Percentiles rank a stretch among this genome's conserved stretches.
These are phyloP conservation scores for Platanthera guangdongensis DNA, from an alignment of 106 monocot species.

Conservation along the genomic window DNA sequence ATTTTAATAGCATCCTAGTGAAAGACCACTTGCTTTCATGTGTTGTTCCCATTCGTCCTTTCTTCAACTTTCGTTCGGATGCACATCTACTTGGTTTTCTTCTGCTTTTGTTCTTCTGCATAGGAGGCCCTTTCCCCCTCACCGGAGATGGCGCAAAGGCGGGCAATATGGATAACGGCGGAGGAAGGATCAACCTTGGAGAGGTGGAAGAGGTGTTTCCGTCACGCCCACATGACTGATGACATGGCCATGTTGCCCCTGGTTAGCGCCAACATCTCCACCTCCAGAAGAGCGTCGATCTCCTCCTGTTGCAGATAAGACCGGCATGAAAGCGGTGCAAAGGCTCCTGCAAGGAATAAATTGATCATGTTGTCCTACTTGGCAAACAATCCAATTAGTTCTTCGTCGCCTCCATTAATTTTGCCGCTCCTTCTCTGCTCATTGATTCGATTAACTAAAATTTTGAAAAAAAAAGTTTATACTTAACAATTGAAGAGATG, in stretches of 20 bases:
- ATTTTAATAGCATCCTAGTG: no score
- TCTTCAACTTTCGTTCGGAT: no score
- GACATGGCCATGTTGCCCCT: slow-evolving; percentile 25
- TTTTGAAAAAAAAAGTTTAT: no score
- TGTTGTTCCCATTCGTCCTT: no score
- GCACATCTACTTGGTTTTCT: no score
- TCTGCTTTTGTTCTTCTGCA: background rate
- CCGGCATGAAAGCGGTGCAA: slow-evolving; percentile 29
- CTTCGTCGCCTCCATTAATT: slow-evolving; percentile 1
- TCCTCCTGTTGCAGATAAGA: slow-evolving; percentile 34
- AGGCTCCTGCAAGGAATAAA: slow-evolving; percentile 22
- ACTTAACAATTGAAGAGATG: no score
- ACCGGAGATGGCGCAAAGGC: slow-evolving; percentile 42
- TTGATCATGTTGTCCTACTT: slow-evolving; percentile 33
- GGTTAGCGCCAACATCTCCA: slow-evolving; percentile 33
- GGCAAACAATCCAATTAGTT: slow-evolving; percentile 1
- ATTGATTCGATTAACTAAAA: background rate
- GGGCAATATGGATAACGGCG: slow-evolving; percentile 21
- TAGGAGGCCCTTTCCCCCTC: slow-evolving; percentile 16
- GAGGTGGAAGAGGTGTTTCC: slow-evolving; percentile 28
- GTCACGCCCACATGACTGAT: slow-evolving; percentile 47
- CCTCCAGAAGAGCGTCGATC: slow-evolving; percentile 33
- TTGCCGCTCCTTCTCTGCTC: background rate
- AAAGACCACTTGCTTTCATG: no score
- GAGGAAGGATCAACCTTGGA: slow-evolving; percentile 19